Evolutionary conservation across 768 basidiomycete species (phyloP), one percentile per base, ranked within the genome.

Genomic region (Trametes cubensis): DNA sequence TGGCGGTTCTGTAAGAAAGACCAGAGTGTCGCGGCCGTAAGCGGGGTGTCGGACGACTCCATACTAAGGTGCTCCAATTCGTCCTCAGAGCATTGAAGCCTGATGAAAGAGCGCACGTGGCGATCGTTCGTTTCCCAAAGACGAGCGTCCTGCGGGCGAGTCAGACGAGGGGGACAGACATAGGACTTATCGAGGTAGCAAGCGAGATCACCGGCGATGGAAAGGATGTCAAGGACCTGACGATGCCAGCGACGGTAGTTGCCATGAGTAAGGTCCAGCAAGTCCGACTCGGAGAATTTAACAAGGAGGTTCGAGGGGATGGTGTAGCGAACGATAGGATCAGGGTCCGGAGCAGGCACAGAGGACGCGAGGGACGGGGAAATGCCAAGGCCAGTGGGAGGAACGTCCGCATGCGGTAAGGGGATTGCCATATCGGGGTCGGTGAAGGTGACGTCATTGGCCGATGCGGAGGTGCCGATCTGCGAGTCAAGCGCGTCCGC

Each of bases 241-340:
- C 18, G 20, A 5, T 26, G 25, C 56, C 56, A 58, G 11, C n/a
- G 17, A 18, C 38, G 47, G 21, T 39, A 58, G 38, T 58, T 58
- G 56, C 47, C 34, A 17, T 18, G 8, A 14, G 15, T 41, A 6
- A 58, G 47, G 14, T 58, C 56, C 5, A 58, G 56, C 0, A 58
- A 23, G 2, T 41, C 23, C 1, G 40, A 34, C 2, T 20, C n/a
- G 20, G 46, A 18, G 38, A 48, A 39, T 5, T 41, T 23, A 14
- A 11, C 20, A 1, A 39, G 38, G 38, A 41, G 25, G 10, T 13
- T 18, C 0, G 56, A 23, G 2, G 56, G 38, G 38, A 58, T 41
- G 0, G 34, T 10, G 6, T 11, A 38, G 6, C 21, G 18, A 14
- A 34, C 18, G 38, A 53, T 20, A 7, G 51, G 51, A 13, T 53